Evolutionary conservation across 1,284 basidiomycete species (phyloP), one percentile per base, ranked within the genome.

Genomic region (Leccinum griseonigrum): DNA sequence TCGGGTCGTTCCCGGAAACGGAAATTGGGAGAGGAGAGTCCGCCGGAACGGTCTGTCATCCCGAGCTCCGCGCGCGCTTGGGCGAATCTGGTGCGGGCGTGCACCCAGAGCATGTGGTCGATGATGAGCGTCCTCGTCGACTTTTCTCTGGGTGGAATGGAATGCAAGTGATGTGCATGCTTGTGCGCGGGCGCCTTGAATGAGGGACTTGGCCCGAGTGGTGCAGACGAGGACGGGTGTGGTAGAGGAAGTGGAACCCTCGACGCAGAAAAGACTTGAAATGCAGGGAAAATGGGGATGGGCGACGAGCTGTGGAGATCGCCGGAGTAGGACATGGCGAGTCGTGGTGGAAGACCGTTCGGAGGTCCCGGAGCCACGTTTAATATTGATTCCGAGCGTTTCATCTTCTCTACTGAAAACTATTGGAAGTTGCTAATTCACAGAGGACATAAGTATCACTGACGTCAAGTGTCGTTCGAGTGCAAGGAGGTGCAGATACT

Each of bases 71-170:
- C 89, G 31, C 90, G 83, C 3, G 88, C 91, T 71, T 92, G 90
- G 10, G 87, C 85, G 67, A 91, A 89, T 61, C 91, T 83, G n/a
- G 91, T 91, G 63, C 87, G 81, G 4, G 83, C 85, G 74, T 93
- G 91, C 5, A 88, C 87, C 90, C 88, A 92, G 60, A 92, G 78
- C 78, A 91, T 84, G 74, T 93, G 88, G 74, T 93, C 91, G 61
- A 93, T 84, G 66, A 93, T 92, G 57, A 93, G 80, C 22, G 88
- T 93, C 60, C 88, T 79, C 31, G 88, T 92, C 51, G 86, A 91
- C 78, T 90, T 92, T 75, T 90, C 90, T 59, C 87, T 78, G 9
- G 87, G 90, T 14, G 88, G 90, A 56, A 92, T 91, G 8, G 88
- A 86, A 70, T 86, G 79, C 1, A 80, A 64, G 61, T 80, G 79